Percentiles rank a stretch among this genome's conserved stretches.
Evolutionary conservation across 768 basidiomycete species (phyloP).

Genomic region (Tulasnella calospora): DNA sequence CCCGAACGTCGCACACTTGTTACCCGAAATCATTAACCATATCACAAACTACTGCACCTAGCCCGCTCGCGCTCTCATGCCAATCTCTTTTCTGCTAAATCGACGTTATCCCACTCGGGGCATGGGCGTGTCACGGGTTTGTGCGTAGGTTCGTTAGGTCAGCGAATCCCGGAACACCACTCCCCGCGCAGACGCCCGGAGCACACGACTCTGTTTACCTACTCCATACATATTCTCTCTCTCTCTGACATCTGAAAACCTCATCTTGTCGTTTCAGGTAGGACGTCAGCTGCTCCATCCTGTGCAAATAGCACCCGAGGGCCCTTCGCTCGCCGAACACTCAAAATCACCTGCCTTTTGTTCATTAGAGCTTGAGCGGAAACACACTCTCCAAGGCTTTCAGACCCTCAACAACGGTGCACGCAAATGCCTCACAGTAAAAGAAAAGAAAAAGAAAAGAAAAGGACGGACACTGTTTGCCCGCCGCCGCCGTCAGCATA

Average conservation of each 20-base stretch:
- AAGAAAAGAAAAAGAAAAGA: neutral
- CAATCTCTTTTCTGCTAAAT: neutral
- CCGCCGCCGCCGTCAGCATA: neutral
- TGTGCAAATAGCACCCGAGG: neutral
- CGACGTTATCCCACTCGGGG: neutral
- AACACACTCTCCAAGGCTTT: neutral
- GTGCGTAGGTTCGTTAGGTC: neutral
- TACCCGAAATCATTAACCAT: neutral
- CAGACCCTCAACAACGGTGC: constrained; percentile 7
- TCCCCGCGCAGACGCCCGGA: neutral
- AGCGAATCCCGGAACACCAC: neutral
- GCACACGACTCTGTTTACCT: neutral
- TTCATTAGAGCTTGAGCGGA: neutral
- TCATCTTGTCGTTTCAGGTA: neutral
- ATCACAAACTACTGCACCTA: neutral
- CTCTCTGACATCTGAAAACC: constrained; percentile 5
- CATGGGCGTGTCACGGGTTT: neutral
- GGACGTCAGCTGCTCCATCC: neutral
- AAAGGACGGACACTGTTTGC: neutral
- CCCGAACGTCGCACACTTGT: neutral
- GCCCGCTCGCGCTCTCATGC: neutral
- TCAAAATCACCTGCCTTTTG: neutral
- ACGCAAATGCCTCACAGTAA: neutral
- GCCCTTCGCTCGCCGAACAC: neutral
- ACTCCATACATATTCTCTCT: neutral